Evolutionary conservation across 1,139 yeast species (phyloP), one percentile per base, ranked within the genome.

Genomic region (Sugiyamaella pinicola): DNA sequence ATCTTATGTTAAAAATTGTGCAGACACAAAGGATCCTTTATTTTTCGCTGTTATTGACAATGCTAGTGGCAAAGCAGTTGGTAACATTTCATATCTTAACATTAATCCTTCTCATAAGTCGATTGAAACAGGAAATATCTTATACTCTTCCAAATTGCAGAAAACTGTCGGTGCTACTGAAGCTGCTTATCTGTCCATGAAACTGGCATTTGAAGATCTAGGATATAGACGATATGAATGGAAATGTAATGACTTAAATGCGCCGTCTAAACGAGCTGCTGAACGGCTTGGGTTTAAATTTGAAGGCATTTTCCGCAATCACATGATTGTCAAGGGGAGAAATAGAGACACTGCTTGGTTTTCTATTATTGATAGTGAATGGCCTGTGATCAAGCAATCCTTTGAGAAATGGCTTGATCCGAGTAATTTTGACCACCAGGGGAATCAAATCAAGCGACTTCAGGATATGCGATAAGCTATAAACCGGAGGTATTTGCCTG

Each of bases 291-390:
- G 73, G 4, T 69, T 66, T 49, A 54, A 54, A 18, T 61, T 51
- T 38, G 73, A 69, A 51, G 73, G 73, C 5, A 54, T 60, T 1
- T 68, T 67, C 50, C 59, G 71, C 22, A 64, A 69, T 31, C 69
- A 62, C 38, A 53, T 58, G 45, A 63, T 69, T 4, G 54, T 57
- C 38, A 65, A 67, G 51, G 68, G 67, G 13, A 56, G 68, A 26
- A 67, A 59, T 44, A 59, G 73, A 28, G 69, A 70, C 55, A 69
- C 71, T 1, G 58, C 64, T 1, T 69, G 71, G 72, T 64, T 62
- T 41, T 59, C 70, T 8, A 60, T 69, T 9, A 55, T 63, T 10
- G 73, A 69, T 49, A 51, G 51, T 3, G 73, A 70, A 49, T 70
- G 71, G 71, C 59, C 60, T 1, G 31, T 9, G 9, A 51, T 61